Conservation (phyloP, 192 early-diverging fungal species). For the Mortierella hygrophila region DNA sequence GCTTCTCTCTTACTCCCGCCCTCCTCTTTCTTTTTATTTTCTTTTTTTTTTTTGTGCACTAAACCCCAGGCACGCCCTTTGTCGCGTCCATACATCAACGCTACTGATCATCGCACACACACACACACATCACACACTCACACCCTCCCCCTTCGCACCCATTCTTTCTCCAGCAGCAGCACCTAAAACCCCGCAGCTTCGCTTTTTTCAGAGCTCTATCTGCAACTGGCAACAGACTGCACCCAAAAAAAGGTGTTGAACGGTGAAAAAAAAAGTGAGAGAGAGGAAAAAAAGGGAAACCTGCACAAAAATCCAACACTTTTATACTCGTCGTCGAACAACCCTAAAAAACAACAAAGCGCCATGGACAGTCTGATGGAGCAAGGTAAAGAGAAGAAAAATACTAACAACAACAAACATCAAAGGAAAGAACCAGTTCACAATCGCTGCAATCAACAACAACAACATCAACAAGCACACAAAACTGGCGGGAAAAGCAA, state of each 20-base stretch:
- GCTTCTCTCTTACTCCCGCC: background rate
- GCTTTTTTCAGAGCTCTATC: background rate
- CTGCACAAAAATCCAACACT: background rate
- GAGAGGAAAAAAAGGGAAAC: background rate
- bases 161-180: background rate
- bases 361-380: constrained; percentile 54
- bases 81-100: background rate
- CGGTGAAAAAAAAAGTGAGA: background rate
- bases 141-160: background rate
- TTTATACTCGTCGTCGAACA: background rate
- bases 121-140: background rate
- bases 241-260: constrained; percentile 13
- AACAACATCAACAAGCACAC: background rate
- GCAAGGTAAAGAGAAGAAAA: constrained; percentile 27
- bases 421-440: background rate
- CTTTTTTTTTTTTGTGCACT: background rate
- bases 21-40: background rate
- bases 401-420: background rate
- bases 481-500: constrained; percentile 6
- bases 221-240: background rate
- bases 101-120: background rate
- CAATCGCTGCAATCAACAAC: background rate
- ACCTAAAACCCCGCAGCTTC: background rate
- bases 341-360: constrained; percentile 35
- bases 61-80: background rate